Base-by-base conservation (phyloP, 352 stramenopile species). In the Pseudoperonospora humuli region DNA sequence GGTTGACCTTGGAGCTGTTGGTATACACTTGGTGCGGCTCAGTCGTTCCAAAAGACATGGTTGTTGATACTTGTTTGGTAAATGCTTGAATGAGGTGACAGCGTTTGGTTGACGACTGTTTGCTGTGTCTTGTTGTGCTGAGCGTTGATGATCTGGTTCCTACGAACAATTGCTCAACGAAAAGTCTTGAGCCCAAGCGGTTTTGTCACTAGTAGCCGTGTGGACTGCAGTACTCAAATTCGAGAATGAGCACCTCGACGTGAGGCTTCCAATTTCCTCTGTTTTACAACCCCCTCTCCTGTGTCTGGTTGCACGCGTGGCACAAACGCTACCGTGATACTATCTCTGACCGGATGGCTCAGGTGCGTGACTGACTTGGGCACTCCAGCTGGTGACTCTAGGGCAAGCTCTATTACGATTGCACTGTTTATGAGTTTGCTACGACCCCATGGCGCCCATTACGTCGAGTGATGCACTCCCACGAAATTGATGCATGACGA, bases 391-490 rank as follows among this genome's bases (percentile, higher is more conserved):
- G 35, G 50, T 39, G 24, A 36, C 47, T 58, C 21, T 35, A 18
- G 32, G 38, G n/a, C 45, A 45, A 40, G 33, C 19, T 46, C 13
- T 48, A 17, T n/a, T 36, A 52, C 13, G 9, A n/a, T 48, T 49
- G 57, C 51, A 58, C 57, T 61, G 51, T 66, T 45, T 66, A 61
- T 61, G 42, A 42, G 25, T 48, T 65, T 57, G 45, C 56, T 59
- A 40, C 50, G 55, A 56, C 50, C 45, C n/a, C 39, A 23, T 17
- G 41, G 17, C 11, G 25, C 24, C 43, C 43, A 40, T 41, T 47
- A 45, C 57, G 37, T 58, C 35, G 45, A 37, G 56, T 45, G 36
- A 51, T 42, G 44, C 25, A 29, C 21, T n/a, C n/a, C 27, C 20
- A 28, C 11, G 33, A 59, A 59, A 45, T 57, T 37, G 31, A 52